A percentile compares a stretch with the other conserved stretches of the same genome.
phyloP scores from a whole-genome alignment of 2,329 filamentous ascomycete genomes.

The Blumeriella jaapii region DNA sequence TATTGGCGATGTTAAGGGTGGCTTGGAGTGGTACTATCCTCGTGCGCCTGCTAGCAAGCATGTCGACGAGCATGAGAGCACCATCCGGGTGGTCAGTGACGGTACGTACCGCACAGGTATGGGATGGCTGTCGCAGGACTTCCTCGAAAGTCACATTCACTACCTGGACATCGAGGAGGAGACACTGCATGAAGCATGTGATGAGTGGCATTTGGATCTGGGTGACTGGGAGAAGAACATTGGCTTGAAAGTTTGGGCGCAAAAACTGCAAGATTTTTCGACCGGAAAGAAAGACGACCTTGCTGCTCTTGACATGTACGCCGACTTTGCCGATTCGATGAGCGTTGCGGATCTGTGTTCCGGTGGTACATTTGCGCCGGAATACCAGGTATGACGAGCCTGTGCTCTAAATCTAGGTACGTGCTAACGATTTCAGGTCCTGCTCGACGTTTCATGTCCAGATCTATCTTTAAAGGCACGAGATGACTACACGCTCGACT shows the following conservation, averaged over 20 bases:
- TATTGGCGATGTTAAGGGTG: conserved; percentile 77
- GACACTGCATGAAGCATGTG: conserved; percentile 51
- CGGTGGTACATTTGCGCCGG: conserved; percentile 16
- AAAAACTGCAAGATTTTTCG: conserved; percentile 17
- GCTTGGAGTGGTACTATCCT: conserved; percentile 80
- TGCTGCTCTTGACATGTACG: conserved; percentile 37
- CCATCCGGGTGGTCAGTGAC: conserved; percentile 68
- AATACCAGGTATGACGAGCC: conserved; percentile 18
- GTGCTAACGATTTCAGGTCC: conserved; percentile 11
- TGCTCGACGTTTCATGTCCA: conserved; percentile 21
- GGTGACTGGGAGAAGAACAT: conserved; percentile 41
- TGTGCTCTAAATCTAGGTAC: not conserved
- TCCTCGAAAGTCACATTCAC: conserved; percentile 30
- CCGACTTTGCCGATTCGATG: conserved; percentile 44
- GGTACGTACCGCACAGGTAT: conserved; percentile 68
- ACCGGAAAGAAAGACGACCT: conserved; percentile 17
- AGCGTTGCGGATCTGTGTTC: conserved; percentile 54
- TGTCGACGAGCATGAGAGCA: conserved; percentile 52
- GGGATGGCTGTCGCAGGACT: conserved; percentile 62
- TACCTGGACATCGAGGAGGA: conserved; percentile 45
- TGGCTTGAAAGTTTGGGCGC: conserved; percentile 31
- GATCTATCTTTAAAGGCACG: conserved; percentile 35
- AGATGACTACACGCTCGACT: conserved; percentile 41
- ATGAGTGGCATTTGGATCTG: conserved; percentile 55
- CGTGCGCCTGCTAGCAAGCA: conserved; percentile 65